These are phyloP conservation scores for Botrytis elliptica DNA, from an alignment of 2,329 filamentous ascomycete genomes.

Conservation along the genomic window DNA sequence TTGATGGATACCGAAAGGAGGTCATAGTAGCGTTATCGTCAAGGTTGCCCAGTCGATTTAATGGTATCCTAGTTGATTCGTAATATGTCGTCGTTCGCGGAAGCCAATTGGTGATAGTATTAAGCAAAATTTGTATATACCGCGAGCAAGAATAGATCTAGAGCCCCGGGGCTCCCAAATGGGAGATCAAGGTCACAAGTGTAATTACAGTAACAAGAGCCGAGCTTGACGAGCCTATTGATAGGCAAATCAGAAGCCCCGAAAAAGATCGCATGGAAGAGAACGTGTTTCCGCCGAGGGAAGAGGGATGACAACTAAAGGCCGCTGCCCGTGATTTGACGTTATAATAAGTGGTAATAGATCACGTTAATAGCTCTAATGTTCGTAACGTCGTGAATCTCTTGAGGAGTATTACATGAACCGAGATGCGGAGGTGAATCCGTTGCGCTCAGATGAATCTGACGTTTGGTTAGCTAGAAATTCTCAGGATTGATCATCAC, in stretches of 20 bases:
- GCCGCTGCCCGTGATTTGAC: slow-evolving; percentile 25
- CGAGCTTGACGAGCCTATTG: not conserved
- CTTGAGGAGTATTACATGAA: slow-evolving; percentile 25
- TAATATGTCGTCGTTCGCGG: slow-evolving; percentile 32
- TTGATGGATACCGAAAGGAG: slow-evolving; percentile 25
- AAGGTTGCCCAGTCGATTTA: slow-evolving; percentile 41
- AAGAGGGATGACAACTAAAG: slow-evolving; percentile 24
- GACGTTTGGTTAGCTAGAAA: slow-evolving; percentile 34
- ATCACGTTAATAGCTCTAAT: slow-evolving; percentile 28
- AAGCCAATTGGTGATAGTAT: slow-evolving; percentile 23
- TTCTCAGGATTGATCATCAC: slow-evolving; percentile 31
- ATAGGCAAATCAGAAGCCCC: not conserved
- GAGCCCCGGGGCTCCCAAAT: slow-evolving; percentile 11
- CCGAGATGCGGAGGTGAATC: slow-evolving; percentile 23
- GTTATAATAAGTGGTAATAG: slow-evolving; percentile 26
- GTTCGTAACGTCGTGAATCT: slow-evolving; percentile 36
- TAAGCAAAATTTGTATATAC: slow-evolving; percentile 21
- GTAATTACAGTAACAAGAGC: slow-evolving; percentile 22
- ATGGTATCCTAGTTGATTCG: slow-evolving; percentile 36
- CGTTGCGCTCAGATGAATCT: slow-evolving; percentile 39
- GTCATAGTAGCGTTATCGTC: slow-evolving; percentile 39
- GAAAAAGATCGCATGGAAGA: slow-evolving; percentile 2
- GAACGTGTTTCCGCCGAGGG: not conserved
- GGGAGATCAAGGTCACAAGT: slow-evolving; percentile 11
- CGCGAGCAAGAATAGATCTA: slow-evolving; percentile 11